phyloP scores from a whole-genome alignment of 2,329 filamentous ascomycete species.

The Xylaria sp. region DNA sequence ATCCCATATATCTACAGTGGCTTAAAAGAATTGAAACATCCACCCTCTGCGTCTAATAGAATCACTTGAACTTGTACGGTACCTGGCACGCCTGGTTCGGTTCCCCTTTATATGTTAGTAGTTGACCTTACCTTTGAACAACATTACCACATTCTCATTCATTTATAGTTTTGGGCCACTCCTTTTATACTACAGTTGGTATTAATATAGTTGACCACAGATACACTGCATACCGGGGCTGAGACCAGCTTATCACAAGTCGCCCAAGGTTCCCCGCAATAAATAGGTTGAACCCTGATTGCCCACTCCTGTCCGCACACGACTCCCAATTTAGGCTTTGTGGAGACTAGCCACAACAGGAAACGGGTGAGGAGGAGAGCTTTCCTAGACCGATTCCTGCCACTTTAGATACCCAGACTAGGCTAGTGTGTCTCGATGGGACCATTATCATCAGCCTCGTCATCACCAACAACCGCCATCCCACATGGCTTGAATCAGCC shows the following conservation, averaged over 20 bases:
- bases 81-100: too few species aligned
- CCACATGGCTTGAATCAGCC: constrained; percentile 25
- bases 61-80: too few species aligned
- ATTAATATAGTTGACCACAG: background rate
- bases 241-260: constrained; percentile 3
- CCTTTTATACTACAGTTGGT: background rate
- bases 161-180: too few species aligned
- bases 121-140: too few species aligned
- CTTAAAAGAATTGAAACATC: too few species aligned
- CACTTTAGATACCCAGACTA: background rate
- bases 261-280: constrained; percentile 32
- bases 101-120: too few species aligned
- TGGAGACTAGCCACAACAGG: constrained; percentile 18
- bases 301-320: constrained; percentile 2
- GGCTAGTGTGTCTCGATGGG: constrained; percentile 2
- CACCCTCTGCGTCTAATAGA: too few species aligned
- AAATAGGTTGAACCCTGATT: constrained; percentile 16
- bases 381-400: constrained; percentile 15
- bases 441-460: constrained; percentile 45
- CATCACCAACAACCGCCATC: constrained; percentile 23
- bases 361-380: constrained; percentile 31
- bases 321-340: constrained; percentile 24
- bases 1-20: too few species aligned
- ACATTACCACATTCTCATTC: background rate
- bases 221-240: background rate